Evolutionary conservation across 1,284 basidiomycete genomes (phyloP), one percentile per base, ranked within the genome.

Genomic region (Ganoderma resinaceum): DNA sequence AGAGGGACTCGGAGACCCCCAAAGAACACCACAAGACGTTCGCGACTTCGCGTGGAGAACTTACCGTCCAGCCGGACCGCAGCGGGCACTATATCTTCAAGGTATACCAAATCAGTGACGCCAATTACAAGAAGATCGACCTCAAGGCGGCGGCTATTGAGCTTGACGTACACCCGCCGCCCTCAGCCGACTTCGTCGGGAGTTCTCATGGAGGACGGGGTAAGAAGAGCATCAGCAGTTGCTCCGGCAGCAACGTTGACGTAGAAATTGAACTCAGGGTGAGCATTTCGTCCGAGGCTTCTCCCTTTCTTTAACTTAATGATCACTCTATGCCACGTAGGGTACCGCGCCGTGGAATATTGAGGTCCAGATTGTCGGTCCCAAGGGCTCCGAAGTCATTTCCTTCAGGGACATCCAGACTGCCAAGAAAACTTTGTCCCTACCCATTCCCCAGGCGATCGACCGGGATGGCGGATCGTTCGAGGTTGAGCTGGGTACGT

Each of bases 11-110:
- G 35, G 89, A 91, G 74, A 81, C 85, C 5, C 80, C 89, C 7
- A 83, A 82, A 2, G 87, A 91, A 74, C 82, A 86, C 38, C 82
- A 85, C 33, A 88, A 89, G 77, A 86, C 84, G 1, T 94, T 96
- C 78, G 76, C 88, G 3, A 85, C 84, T 35, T 92, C 94, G 23
- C 88, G 95, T 29, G 95, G 93, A 61, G 94, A 97, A 78, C 83
- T 99, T 71, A 92, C 91, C 8, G 83, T 98, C 58, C 92, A 96
- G 76, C 97, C 97, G 0, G 92, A 96, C 55, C 88, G 88, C 58
- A 94, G 95, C 72, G 97, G 97, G 11, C 91, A 93, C 72, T 98
- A 98, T 79, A 89, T 89, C 20, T 98, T 98, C 83, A 88, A 86
- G 1, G 97, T 98, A 81, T 81, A 87, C 12, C 84, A 89, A 55